These are phyloP conservation scores for Graphilbum fragrans DNA, from an alignment of 2,329 filamentous ascomycete genomes.

Conservation along the genomic window DNA sequence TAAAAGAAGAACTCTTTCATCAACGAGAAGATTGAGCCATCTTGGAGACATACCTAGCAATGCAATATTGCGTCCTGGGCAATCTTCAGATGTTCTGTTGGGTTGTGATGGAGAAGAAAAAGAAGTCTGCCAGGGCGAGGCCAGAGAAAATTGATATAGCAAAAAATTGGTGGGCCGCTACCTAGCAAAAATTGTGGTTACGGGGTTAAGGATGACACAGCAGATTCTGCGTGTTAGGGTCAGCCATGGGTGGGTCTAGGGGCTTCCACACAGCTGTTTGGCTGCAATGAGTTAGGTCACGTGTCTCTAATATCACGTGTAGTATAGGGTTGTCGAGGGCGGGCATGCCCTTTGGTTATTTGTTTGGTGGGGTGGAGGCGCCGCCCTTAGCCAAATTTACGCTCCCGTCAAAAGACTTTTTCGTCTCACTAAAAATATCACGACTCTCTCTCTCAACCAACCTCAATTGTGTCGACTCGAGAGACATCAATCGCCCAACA, in stretches of 20 bases:
- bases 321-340: neutral
- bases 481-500: conserved; percentile 10
- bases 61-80: conserved; percentile 15
- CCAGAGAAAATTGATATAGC: conserved; percentile 1
- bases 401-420: neutral
- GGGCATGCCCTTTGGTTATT: neutral
- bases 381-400: neutral
- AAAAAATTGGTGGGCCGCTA: too few species aligned
- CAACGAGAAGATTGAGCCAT: conserved; percentile 4
- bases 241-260: too few species aligned
- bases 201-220: neutral
- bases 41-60: conserved; percentile 15
- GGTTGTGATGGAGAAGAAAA: conserved; percentile 6
- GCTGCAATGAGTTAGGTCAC: too few species aligned
- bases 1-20: neutral
- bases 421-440: neutral
- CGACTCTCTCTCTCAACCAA: neutral
- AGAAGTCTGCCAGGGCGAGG: neutral
- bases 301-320: neutral
- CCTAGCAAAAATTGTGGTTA: neutral
- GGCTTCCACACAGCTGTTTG: too few species aligned
- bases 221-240: too few species aligned
- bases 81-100: conserved; percentile 12
- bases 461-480: neutral
- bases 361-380: neutral